Base-by-base conservation (phyloP, 805 yeast species). In the Nakazawaea wickerhamii region DNA sequence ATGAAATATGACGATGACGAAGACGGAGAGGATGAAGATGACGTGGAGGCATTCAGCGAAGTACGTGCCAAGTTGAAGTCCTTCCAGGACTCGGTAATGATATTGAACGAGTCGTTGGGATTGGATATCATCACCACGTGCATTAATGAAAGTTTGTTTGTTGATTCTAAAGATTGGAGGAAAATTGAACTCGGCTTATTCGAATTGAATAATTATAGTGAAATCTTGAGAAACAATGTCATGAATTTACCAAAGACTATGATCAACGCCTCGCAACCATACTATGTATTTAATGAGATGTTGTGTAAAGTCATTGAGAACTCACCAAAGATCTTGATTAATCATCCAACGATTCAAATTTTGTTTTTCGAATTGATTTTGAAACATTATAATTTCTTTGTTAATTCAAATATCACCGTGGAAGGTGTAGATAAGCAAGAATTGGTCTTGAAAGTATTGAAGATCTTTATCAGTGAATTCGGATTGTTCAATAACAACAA, bases 341-440 rank as follows among this genome's bases (percentile, higher is more conserved):
- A 76, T 49, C 95, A 90, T 57, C 88, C 95, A n/a, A 70, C 83
- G 47, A 80, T 89, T 46, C 96, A 88, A 57, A 63, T 86, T 30
- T 71, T 75, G 37, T 87, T 85, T 51, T 88, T 93, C 68, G 98
- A 93, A 58, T 68, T 93, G 26, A 77, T 88, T 25, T 81, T 87
- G 44, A 84, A 87, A 55, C 93, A 88, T 55, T 80, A 85, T 51
- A 65, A 74, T 20, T 79, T 84, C 49, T 74, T 82, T 55, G 68
- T 49, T 26, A 73, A 65, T 54, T 64, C 58, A 46, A 58, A 55
- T 38, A 62, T 66, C 58, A 60, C 66, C 53, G 67, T 64, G 5
- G 68, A 64, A 40, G 57, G 56, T 17, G 54, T 63, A 20, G 60
- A 65, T 42, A 76, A 74, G 49, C 63, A 68, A 37, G 76, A 71